phyloP scores from a whole-genome alignment of 768 basidiomycete species.

The Lactifluus subvellereus region DNA sequence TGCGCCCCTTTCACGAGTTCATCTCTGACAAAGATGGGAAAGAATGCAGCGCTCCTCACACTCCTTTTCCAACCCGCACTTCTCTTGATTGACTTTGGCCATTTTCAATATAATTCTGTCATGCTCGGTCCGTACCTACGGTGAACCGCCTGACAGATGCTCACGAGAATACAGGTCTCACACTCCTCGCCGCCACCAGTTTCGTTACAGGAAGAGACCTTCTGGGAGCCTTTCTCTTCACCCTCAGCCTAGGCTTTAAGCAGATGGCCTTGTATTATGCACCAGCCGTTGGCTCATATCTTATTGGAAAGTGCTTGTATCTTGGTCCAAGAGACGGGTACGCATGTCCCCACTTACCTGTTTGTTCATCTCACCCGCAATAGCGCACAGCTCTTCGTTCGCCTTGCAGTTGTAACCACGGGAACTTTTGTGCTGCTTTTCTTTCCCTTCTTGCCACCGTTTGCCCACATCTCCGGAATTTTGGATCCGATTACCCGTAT shows the following conservation, averaged over 20 bases:
- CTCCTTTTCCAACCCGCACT: constrained; percentile 81
- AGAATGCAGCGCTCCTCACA: constrained; percentile 65
- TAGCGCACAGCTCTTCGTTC: constrained; percentile 50
- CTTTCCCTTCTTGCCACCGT: constrained; percentile 71
- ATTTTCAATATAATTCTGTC: constrained; percentile 93
- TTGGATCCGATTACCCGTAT: constrained; percentile 70
- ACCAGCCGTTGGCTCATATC: constrained; percentile 85
- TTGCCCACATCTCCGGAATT: constrained; percentile 43
- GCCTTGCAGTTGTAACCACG: constrained; percentile 56
- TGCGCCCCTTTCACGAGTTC: neutral
- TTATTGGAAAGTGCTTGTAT: constrained; percentile 84
- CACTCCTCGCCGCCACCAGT: constrained; percentile 60
- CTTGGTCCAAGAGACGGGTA: constrained; percentile 70
- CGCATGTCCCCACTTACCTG: constrained; percentile 25
- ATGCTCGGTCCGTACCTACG: constrained; percentile 64
- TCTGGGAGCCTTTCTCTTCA: constrained; percentile 72
- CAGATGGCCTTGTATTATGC: constrained; percentile 96
- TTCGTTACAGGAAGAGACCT: constrained; percentile 68
- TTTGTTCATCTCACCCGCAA: neutral
- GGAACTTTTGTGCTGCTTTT: constrained; percentile 66
- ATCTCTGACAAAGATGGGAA: neutral
- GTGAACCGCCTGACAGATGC: neutral
- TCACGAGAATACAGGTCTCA: constrained; percentile 45
- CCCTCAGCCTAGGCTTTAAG: constrained; percentile 85
- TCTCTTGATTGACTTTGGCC: constrained; percentile 83